Evolutionary conservation across 2,329 filamentous ascomycete genomes (phyloP).

Genomic region (Penicillium janthinellum): DNA sequence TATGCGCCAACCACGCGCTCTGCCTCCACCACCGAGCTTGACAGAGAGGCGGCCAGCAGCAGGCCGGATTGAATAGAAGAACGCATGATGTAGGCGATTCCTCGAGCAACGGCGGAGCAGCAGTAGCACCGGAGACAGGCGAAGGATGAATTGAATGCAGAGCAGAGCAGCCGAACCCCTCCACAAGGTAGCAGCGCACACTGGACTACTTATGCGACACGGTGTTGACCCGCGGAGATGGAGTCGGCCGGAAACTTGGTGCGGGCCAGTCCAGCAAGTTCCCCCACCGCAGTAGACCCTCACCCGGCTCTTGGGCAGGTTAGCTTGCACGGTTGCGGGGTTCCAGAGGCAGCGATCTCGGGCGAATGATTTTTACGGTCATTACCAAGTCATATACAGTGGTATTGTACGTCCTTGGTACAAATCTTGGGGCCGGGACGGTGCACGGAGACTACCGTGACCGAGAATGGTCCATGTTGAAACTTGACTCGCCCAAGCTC

Average conservation of each 20-base stretch:
- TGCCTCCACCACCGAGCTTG: slow-evolving; percentile 33
- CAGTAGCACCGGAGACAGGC: neutral
- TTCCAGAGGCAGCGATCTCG: neutral
- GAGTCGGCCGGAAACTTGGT: neutral
- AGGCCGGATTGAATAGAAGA: slow-evolving; percentile 28
- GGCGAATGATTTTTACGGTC: neutral
- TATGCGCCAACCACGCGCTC: slow-evolving; percentile 81
- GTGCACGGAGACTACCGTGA: neutral
- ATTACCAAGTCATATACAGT: neutral
- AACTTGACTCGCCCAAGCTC: too few species aligned
- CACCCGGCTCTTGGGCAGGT: neutral
- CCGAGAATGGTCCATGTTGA: neutral
- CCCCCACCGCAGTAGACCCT: neutral
- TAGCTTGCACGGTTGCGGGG: neutral
- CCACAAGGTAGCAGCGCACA: neutral
- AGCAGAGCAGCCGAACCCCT: neutral
- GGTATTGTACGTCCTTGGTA: neutral
- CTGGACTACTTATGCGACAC: slow-evolving; percentile 3
- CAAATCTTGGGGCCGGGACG: neutral
- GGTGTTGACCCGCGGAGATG: slow-evolving; percentile 4
- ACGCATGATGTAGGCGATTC: slow-evolving; percentile 27
- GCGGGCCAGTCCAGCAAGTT: slow-evolving; percentile 1
- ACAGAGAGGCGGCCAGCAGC: slow-evolving; percentile 28
- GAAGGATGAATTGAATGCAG: neutral
- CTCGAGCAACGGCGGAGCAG: neutral